phyloP scores from a whole-genome alignment of 2,329 filamentous ascomycete species.

The Plenodomus tracheiphilus region DNA sequence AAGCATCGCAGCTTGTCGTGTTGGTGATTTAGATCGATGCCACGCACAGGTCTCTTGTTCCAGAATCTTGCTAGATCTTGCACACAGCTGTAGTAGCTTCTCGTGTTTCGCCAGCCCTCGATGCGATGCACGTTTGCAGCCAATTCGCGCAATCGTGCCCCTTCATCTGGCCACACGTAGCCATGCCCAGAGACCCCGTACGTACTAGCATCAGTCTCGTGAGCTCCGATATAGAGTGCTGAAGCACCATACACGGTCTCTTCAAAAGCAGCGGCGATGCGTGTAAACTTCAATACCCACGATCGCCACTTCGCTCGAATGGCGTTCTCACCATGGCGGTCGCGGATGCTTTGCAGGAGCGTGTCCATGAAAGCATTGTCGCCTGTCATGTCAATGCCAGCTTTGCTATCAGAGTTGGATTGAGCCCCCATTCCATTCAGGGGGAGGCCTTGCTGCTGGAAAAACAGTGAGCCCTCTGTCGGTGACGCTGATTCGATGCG shows the following conservation, averaged over 20 bases:
- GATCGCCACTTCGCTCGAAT: conserved; percentile 91
- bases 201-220: conserved; percentile 57
- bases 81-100: conserved; percentile 94
- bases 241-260: conserved; percentile 94
- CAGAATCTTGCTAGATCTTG: conserved; percentile 55
- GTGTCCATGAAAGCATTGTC: conserved; percentile 88
- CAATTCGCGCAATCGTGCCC: conserved; percentile 78
- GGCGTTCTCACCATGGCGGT: conserved; percentile 82
- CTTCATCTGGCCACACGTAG: conserved; percentile 91
- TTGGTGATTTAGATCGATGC: conserved; percentile 87
- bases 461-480: conserved; percentile 84
- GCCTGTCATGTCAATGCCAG: conserved; percentile 70
- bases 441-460: conserved; percentile 68
- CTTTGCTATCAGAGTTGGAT: conserved; percentile 37
- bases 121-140: conserved; percentile 90
- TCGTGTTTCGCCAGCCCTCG: conserved; percentile 94
- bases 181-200: conserved; percentile 77
- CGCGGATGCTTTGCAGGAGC: conserved; percentile 79
- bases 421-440: conserved; percentile 26
- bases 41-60: conserved; percentile 65
- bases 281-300: conserved; percentile 92
- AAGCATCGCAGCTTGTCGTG: conserved; percentile 87
- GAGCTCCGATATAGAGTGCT: conserved; percentile 80
- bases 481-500: conserved; percentile 78
- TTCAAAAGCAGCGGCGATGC: conserved; percentile 91